A percentile compares a stretch with the other conserved stretches of the same genome.
Conservation (phyloP, 768 basidiomycete genomes). For the Megacollybia marginata region DNA sequence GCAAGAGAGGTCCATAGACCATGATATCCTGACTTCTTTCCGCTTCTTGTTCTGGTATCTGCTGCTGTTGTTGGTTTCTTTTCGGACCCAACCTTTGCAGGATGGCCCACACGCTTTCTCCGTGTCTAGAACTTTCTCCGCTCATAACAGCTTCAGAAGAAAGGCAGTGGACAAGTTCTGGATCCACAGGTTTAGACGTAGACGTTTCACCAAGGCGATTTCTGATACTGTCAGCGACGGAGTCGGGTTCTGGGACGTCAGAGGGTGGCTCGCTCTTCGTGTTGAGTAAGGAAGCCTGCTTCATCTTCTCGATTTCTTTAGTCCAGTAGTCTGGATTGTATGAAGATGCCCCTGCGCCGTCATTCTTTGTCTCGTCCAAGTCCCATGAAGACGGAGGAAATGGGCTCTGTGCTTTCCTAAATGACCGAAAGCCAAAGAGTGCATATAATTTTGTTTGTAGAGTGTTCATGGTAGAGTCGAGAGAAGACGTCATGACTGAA, state of each 20-base stretch:
- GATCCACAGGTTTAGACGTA: conserved; percentile 2
- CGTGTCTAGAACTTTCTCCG: conserved; percentile 27
- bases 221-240: conserved; percentile 29
- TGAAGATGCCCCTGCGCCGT: conserved; percentile 13
- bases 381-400: conserved; percentile 46
- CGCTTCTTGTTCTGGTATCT: conserved; percentile 12
- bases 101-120: conserved; percentile 51
- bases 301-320: conserved; percentile 6
- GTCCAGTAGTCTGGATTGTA: conserved; percentile 3
- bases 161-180: conserved; percentile 38
- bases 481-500: too few species aligned
- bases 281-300: background rate
- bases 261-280: conserved; percentile 7
- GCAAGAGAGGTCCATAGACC: conserved; percentile 69
- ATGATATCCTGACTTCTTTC: conserved; percentile 39
- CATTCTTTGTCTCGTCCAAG: conserved; percentile 23
- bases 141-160: conserved; percentile 63
- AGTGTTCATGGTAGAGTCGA: too few species aligned
- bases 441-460: conserved; percentile 21
- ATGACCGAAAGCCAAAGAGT: conserved; percentile 27
- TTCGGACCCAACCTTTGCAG: conserved; percentile 33
- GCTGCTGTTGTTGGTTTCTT: conserved; percentile 4
- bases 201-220: conserved; percentile 31
- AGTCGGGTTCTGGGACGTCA: conserved; percentile 24
- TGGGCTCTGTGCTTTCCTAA: conserved; percentile 12